These are phyloP conservation scores for Pseudonitzschia pungens DNA, from an alignment of 108 stramenopile genomes.

Conservation along the genomic window DNA sequence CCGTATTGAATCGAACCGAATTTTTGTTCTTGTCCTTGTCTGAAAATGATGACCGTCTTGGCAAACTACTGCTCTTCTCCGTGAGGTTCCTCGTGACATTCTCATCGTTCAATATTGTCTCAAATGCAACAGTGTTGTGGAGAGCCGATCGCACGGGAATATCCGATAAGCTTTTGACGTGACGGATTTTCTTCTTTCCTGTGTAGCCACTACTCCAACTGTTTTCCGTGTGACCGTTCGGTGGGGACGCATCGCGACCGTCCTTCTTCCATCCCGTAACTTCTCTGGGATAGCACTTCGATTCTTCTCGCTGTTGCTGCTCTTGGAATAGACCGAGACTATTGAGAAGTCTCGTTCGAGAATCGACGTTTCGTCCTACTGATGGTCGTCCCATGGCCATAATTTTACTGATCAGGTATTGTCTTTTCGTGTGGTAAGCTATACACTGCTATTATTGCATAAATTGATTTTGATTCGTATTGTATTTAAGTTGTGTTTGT, in stretches of 20 bases:
- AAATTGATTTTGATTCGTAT: too few relatives aligned
- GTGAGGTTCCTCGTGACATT: neutral
- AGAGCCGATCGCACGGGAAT: constrained; percentile 15
- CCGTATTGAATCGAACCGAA: constrained; percentile 27
- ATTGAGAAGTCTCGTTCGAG: constrained; percentile 18
- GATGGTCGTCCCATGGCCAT: constrained; percentile 5
- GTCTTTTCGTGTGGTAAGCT: too few relatives aligned
- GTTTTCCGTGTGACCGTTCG: neutral
- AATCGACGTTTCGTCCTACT: neutral
- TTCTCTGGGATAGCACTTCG: neutral
- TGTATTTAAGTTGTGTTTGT: too few relatives aligned
- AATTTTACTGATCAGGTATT: neutral
- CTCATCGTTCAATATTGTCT: constrained; percentile 11
- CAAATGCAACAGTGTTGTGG: constrained; percentile 8
- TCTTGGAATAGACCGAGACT: constrained; percentile 14
- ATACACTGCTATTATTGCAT: too few relatives aligned
- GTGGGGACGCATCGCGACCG: neutral
- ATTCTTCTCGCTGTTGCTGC: constrained; percentile 3
- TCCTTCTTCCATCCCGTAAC: neutral
- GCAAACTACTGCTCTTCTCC: neutral
- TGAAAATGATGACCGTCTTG: constrained; percentile 8
- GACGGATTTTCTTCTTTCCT: constrained; percentile 2
- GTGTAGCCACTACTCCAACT: neutral
- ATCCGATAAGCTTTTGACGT: neutral
- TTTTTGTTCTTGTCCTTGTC: neutral